Evolutionary conservation across 305 asterid genomes (phyloP).

Genomic region (Stenogyne calaminthoides): DNA sequence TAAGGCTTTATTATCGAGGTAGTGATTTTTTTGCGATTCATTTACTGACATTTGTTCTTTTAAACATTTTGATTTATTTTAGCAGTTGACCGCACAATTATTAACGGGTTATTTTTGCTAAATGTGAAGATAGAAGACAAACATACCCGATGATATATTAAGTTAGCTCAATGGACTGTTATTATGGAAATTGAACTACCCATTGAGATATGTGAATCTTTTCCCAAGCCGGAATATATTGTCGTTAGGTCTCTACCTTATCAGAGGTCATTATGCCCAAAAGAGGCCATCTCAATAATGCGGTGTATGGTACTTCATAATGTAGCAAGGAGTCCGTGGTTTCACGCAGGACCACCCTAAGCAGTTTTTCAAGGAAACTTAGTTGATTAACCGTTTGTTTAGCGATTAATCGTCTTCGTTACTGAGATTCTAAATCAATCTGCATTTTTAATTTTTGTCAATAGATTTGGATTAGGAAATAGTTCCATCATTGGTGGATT

Average conservation of each 20-base stretch:
- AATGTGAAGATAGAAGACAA: constrained; percentile 7
- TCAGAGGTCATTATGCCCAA: neutral
- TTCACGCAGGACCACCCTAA: neutral
- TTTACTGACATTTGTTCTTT: neutral
- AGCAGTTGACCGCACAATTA: too few relatives aligned
- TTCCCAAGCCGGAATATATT: neutral
- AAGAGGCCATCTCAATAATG: neutral
- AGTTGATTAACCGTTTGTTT: neutral
- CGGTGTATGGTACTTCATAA: neutral
- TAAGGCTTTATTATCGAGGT: neutral
- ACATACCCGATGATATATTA: neutral
- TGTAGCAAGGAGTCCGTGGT: neutral
- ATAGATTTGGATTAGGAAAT: neutral
- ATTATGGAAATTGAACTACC: neutral
- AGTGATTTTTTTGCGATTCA: neutral
- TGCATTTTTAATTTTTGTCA: neutral
- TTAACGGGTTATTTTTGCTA: neutral
- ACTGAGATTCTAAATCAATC: neutral
- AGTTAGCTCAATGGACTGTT: neutral
- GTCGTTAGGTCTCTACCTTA: neutral
- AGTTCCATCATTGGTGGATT: neutral
- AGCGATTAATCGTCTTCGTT: neutral
- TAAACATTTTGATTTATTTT: neutral
- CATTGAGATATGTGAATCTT: neutral
- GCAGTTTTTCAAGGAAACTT: neutral